Percentiles rank a stretch among this genome's conserved stretches.
These are phyloP conservation scores for Zygosaccharomyces pseudobailii DNA, from an alignment of 1,139 yeast genomes.

Conservation along the genomic window DNA sequence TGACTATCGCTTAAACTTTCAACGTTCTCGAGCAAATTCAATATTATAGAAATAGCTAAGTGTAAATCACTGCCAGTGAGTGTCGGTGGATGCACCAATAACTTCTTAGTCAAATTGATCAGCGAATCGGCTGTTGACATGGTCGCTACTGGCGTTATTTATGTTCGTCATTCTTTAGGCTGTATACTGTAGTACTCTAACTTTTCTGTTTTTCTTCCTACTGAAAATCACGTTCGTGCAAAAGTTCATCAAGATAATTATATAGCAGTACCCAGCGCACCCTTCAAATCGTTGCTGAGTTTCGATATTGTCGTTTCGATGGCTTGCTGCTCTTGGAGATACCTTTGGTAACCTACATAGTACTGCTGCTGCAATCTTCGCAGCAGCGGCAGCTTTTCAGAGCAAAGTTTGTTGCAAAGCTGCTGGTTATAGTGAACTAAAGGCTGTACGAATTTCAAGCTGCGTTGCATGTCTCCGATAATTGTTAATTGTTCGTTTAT, in stretches of 20 bases:
- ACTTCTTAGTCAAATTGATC: slow-evolving; percentile 24
- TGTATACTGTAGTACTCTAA: too few species aligned
- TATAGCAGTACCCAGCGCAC: background rate
- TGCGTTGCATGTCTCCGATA: slow-evolving; percentile 8
- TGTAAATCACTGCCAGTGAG: slow-evolving; percentile 28
- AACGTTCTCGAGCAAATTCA: slow-evolving; percentile 15
- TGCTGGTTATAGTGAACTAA: slow-evolving; percentile 11
- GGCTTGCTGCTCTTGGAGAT: slow-evolving; percentile 12
- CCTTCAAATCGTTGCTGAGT: slow-evolving; percentile 5
- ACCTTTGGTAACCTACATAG: slow-evolving; percentile 21
- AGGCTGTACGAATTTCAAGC: slow-evolving; percentile 15
- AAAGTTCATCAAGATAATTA: background rate
- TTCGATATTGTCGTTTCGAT: slow-evolving; percentile 5
- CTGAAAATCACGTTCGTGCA: background rate
- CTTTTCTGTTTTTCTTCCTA: background rate
- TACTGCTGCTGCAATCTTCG: slow-evolving; percentile 17
- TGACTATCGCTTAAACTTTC: slow-evolving; percentile 1
- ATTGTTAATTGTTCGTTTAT: slow-evolving; percentile 3
- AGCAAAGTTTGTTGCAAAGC: slow-evolving; percentile 10
- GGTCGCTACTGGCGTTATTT: background rate
- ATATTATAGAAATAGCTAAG: slow-evolving; percentile 21
- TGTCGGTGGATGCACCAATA: slow-evolving; percentile 22
- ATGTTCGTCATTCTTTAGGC: too few species aligned
- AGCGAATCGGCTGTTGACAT: slow-evolving; percentile 7
- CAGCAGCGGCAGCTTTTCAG: slow-evolving; percentile 15